Base-by-base conservation (phyloP, 352 stramenopile species). In the Pilasporangium apinafurcum region DNA sequence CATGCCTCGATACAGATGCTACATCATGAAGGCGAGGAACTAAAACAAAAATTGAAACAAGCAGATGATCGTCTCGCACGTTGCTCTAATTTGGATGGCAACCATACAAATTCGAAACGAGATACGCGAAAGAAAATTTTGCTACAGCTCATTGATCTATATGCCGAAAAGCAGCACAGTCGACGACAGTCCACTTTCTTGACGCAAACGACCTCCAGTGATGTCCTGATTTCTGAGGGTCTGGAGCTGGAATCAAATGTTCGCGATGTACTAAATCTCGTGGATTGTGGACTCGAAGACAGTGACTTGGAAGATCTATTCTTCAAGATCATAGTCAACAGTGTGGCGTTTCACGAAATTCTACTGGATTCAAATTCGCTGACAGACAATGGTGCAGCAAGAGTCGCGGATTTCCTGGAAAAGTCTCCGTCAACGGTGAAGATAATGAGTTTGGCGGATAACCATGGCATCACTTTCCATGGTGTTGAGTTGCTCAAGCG, bases 171-270 rank as follows among this genome's bases (percentile, higher is more conserved):
- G 22, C 53, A 63, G 20, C 49, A 56, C 9, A 31, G 58, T n/a
- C 52, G 45, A 3, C 56, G 45, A 10, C 59, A 64, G 45, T 59
- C 48, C 10, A 81, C 68, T 7, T 84, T 84, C 41, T 29, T 81
- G 5, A 84, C 68, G 2, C 65, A 84, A 37, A 35, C 53, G n/a
- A 17, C 43, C 1, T 34, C 53, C 17, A 80, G 66, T 31, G 67
- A 83, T 40, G 28, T 79, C 12, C 47, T 77, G 16, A 65, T 73
- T 36, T 42, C 22, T 7, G 39, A 49, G 16, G 30, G 22, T 10
- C 26, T 43, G 8, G 48, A 26, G 12, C 13, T 52, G 3, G 29
- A 48, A 33, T n/a, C 35, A 9, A 35, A 31, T 22, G 44, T 43
- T 13, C 25, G 35, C 13, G 43, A 59, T 18, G 21, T 17, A 13